Evolutionary conservation across 225 moss, liverwort and hornwort genomes (phyloP), one percentile per base, ranked within the genome.

Genomic region (Ulota crispa): DNA sequence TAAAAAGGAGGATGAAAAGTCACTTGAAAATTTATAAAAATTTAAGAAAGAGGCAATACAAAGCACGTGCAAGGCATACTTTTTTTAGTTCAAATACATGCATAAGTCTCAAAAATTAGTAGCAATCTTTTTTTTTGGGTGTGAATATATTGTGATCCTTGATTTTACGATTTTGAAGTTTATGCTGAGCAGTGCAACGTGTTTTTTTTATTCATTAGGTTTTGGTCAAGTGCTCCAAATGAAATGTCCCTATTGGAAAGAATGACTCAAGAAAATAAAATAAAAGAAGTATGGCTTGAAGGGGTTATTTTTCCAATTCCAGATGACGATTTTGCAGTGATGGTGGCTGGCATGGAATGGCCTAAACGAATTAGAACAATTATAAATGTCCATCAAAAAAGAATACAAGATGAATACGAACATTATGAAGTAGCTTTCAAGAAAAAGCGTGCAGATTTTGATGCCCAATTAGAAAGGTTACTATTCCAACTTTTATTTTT

Each of bases 371-470:
- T 97, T 19, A 83, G 68, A 77, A 91, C 91, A 53, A 86, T 97
- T 39, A 84, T 97, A 16, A 83, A 85, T 73, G 95, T 95, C 14
- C 96, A 97, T 71, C 90, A 91, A 54, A 95, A 85, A 76, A 87
- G 96, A 66, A 97, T 97, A n/a, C 93, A 94, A 86, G 95, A 95
- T 68, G 95, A 93, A 81, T 97, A 95, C 55, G 93, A 97, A 62
- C 75, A 81, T 13, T 93, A 93, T 80, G 96, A 97, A 86, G 59
- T 27, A n/a, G 68, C 60, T 31, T 78, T 97, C 0, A 95, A 97
- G 27, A 88, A 88, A 73, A 90, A 86, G 10, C 83, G 84, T 0
- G 32, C 4, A 0, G 87, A 91, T 3, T 97, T 97, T 87, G 70
- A 54, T 32, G 41, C 53, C 26, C 87, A 88, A 54, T 86, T 97